Evolutionary conservation across 2,329 filamentous ascomycete species (phyloP), one percentile per base, ranked within the genome.

Genomic region (Paecilomyces fulvus): DNA sequence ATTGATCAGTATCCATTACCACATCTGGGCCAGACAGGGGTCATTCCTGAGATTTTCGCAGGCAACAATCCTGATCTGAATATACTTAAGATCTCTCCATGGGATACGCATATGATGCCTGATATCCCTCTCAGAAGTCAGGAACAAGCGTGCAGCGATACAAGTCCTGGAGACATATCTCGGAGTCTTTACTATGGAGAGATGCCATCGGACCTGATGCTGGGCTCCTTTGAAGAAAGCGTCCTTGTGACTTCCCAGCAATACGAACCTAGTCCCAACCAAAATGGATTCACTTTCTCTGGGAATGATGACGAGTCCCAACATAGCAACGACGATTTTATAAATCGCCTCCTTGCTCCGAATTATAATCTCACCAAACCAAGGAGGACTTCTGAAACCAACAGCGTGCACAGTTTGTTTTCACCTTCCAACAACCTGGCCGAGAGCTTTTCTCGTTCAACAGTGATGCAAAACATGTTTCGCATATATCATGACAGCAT

Each of bases 401-500:
- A 43, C 17, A 43, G 37, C 8, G 14, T 43, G n/a, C 37, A 17
- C 37, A 43, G 37, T 12, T 43, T 43, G n/a, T 20, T 43, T 17
- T 43, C 14, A 8, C 3, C 37, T 8, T 43, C 37, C 37, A 43
- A 17, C 6, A n/a, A 69, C 53, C 63, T 73, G 17, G 62, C 71
- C 2, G 66, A 63, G 25, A 64, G 68, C 43, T 69, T 65, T 50
- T 72, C 72, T 53, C 74, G 69, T 30, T 66, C 65, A 6, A 65
- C 69, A 37, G 63, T 77, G 61, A 70, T 65, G 43, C 69, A 71
- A 51, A 70, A 70, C 12, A 57, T 77, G 56, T 65, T 77, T 51
- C 72, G 69, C 55, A 73, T 77, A 43, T 77, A 77, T 58, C 71
- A 75, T 56, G 70, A 76, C 60, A 73, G 72, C 57, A 73, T 77